Conservation (phyloP, 2,329 filamentous ascomycete species). For the Anthostomella pinea region DNA sequence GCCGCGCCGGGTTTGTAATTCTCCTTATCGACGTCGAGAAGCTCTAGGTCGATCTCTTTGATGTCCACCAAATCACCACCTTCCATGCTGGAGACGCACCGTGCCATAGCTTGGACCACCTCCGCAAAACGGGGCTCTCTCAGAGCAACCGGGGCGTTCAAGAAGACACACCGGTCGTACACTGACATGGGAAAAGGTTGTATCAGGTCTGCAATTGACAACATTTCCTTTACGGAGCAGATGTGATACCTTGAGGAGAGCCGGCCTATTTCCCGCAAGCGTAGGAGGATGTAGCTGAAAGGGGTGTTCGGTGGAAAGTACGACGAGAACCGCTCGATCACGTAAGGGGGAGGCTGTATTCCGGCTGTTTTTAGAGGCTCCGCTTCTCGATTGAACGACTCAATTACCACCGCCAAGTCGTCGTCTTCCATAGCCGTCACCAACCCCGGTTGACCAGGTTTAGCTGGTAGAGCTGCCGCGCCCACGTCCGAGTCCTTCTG, state of each 20-base stretch:
- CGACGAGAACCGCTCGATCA: slow-evolving; percentile 69
- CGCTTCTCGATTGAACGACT: slow-evolving; percentile 62
- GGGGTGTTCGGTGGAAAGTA: slow-evolving; percentile 82
- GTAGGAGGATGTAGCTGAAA: slow-evolving; percentile 77
- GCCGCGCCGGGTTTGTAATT: slow-evolving; percentile 37
- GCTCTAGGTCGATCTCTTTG: slow-evolving; percentile 65
- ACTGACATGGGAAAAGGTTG: slow-evolving; percentile 69
- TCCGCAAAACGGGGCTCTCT: slow-evolving; percentile 44
- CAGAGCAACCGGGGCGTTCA: slow-evolving; percentile 65
- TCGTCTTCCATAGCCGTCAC: slow-evolving; percentile 74
- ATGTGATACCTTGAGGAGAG: slow-evolving; percentile 68
- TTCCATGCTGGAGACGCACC: slow-evolving; percentile 64
- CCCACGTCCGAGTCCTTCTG: slow-evolving; percentile 6
- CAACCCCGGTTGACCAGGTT: slow-evolving; percentile 50
- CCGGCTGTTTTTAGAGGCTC: slow-evolving; percentile 68
- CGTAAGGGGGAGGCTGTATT: slow-evolving; percentile 66
- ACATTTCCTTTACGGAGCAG: slow-evolving; percentile 59
- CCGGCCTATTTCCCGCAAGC: slow-evolving; percentile 66
- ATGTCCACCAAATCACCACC: slow-evolving; percentile 71
- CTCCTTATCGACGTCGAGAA: slow-evolving; percentile 62
- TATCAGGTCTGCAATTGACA: slow-evolving; percentile 70
- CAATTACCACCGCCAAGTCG: slow-evolving; percentile 62
- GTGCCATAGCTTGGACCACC: slow-evolving; percentile 63
- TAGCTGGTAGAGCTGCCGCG: slow-evolving; percentile 13
- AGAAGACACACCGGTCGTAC: slow-evolving; percentile 72